Base-by-base conservation (phyloP, 345 rosid species). In the Pistacia atlantica region DNA sequence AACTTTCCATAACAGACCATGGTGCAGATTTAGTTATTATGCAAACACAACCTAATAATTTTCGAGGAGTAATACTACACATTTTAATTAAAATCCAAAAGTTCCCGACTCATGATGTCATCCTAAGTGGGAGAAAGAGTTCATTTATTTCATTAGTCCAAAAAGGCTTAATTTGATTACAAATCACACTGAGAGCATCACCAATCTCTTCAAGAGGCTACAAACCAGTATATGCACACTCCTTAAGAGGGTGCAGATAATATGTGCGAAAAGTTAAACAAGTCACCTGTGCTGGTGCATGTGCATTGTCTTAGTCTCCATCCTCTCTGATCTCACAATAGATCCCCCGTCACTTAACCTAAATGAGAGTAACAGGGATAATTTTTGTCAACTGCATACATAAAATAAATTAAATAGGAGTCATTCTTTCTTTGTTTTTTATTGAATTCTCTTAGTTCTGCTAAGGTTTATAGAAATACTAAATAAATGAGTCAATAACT, bases 301-400 rank as follows among this genome's bases (percentile, higher is more conserved):
- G 75, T 92, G 88, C 77, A 70, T 74, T 72, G 85, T 67, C 80
- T 86, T 86, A 78, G 81, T 80, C 88, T 93, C 99, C 91, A 86
- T 88, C 75, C 85, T 91, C 84, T 93, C 97, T 72, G 98, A 84
- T 87, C 98, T 90, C 80, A 96, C 93, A 73, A 89, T 75, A 72
- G 98, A 88, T 78, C 82, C 88, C 70, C 87, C 89, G 51, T 79
- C 76, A 77, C 78, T 81, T 86, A 93, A 85, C 82, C 98, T 92
- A 79, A 55, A 78, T 17, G 65, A 25, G 49, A 67, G 65, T 37
- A 66, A 69, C n/a, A 42, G 33, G 61, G 62, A 37, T 13, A 69
- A 12, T 11, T 5, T 46, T 13, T 16, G 56, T 57, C 69, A 74
- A 69, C 65, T 58, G 78, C 61, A 75, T 74, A 72, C 59, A 81